phyloP scores from a whole-genome alignment of 2,329 filamentous ascomycete species.

The Mariannaea elegans region DNA sequence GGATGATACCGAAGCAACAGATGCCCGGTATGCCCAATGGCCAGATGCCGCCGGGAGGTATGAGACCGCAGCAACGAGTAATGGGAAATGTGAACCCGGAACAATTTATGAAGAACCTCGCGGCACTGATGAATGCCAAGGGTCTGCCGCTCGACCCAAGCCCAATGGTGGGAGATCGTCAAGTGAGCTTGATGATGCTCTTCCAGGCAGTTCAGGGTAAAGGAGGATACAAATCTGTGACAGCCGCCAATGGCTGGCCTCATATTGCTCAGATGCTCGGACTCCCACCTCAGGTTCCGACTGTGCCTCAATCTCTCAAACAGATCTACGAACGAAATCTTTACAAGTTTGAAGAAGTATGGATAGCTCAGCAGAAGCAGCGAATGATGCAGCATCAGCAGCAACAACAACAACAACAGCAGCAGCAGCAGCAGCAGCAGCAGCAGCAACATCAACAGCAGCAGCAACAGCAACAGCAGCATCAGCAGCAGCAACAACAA shows the following conservation, averaged over 20 bases:
- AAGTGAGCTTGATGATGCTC: conserved; percentile 77
- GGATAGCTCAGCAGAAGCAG: conserved; percentile 64
- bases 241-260: conserved; percentile 75
- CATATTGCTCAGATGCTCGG: conserved; percentile 73
- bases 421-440: conserved; percentile 47
- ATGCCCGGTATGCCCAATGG: conserved; percentile 62
- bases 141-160: conserved; percentile 78
- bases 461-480: conserved; percentile 49
- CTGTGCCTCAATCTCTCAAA: conserved; percentile 74
- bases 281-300: conserved; percentile 71
- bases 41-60: conserved; percentile 60
- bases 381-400: conserved; percentile 63
- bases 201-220: conserved; percentile 79
- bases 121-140: conserved; percentile 79
- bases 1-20: conserved; percentile 63
- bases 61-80: conserved; percentile 60
- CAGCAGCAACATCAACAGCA: conserved; percentile 49
- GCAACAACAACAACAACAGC: conserved; percentile 51
- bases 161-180: conserved; percentile 77
- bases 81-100: conserved; percentile 65
- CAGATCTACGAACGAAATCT: conserved; percentile 80
- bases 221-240: conserved; percentile 80
- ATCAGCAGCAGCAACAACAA: conserved; percentile 42
- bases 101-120: conserved; percentile 78
- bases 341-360: conserved; percentile 78